A percentile compares a stretch with the other conserved stretches of the same genome.
phyloP scores from a whole-genome alignment of 495 filamentous ascomycete genomes.

The Mytilinidion resinicola region DNA sequence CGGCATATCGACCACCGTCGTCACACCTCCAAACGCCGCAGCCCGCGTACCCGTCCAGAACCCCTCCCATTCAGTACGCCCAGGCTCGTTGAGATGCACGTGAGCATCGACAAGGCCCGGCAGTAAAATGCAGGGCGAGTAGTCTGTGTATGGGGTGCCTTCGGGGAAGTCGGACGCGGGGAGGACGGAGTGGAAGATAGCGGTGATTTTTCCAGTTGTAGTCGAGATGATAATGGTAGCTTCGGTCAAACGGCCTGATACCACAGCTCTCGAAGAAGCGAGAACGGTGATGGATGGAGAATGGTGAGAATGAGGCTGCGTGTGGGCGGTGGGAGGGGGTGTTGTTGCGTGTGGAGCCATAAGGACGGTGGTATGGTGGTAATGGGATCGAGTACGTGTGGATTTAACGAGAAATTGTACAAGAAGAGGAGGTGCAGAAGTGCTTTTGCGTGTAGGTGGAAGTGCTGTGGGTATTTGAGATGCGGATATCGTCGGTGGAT shows the following conservation, averaged over 20 bases:
- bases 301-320: constrained; percentile 12
- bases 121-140: constrained; percentile 79
- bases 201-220: constrained; percentile 74
- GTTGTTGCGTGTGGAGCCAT: constrained; percentile 31
- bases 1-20: constrained; percentile 98
- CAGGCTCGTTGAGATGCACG: constrained; percentile 96
- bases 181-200: constrained; percentile 66
- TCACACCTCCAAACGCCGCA: constrained; percentile 92
- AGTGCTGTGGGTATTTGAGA: not conserved
- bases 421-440: no score
- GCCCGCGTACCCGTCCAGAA: constrained; percentile 91
- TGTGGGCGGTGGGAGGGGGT: constrained; percentile 22
- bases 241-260: constrained; percentile 60
- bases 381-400: not conserved
- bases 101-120: constrained; percentile 95
- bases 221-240: constrained; percentile 76
- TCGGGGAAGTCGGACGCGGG: constrained; percentile 65
- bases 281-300: constrained; percentile 58
- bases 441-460: not conserved
- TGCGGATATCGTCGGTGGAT: constrained; percentile 1
- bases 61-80: constrained; percentile 97
- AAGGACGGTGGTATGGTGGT: not conserved
- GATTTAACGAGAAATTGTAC: no score
- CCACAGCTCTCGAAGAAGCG: constrained; percentile 72
- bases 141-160: constrained; percentile 68